phyloP scores from a whole-genome alignment of 192 early-diverging fungal species.

The Backusella mclennaniae region DNA sequence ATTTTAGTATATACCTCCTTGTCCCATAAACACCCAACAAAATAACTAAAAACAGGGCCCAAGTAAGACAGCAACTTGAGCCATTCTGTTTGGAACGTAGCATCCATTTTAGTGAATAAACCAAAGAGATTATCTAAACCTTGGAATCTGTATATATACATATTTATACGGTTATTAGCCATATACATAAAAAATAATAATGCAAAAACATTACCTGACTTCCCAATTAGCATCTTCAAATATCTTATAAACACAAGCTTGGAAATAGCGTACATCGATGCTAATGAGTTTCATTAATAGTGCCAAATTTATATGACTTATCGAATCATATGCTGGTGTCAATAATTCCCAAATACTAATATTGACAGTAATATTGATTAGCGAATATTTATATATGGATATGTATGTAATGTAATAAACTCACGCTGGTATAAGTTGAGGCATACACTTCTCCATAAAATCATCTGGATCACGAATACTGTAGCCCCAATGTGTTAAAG shows the following conservation, averaged over 20 bases:
- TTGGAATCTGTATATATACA: constrained; percentile 35
- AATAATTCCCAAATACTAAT: constrained; percentile 53
- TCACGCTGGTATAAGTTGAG: constrained; percentile 48
- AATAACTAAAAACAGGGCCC: constrained; percentile 53
- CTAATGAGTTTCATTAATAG: constrained; percentile 47
- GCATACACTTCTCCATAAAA: constrained; percentile 46
- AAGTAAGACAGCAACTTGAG: constrained; percentile 36
- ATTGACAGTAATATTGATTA: background rate
- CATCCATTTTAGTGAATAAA: constrained; percentile 58
- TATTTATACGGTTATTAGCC: background rate
- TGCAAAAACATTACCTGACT: constrained; percentile 31
- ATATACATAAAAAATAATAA: background rate
- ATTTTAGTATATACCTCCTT: constrained; percentile 36
- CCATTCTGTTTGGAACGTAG: constrained; percentile 37
- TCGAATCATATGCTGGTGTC: constrained; percentile 43
- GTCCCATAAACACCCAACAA: constrained; percentile 57
- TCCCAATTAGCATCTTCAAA: constrained; percentile 54
- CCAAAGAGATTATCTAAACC: constrained; percentile 54
- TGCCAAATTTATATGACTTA: constrained; percentile 38
- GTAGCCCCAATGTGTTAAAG: constrained; percentile 37
- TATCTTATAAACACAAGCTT: constrained; percentile 40
- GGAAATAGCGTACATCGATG: constrained; percentile 38
- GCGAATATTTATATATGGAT: background rate
- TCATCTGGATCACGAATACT: constrained; percentile 45
- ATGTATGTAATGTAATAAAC: background rate